Percentiles rank a stretch among this genome's conserved stretches.
phyloP scores from a whole-genome alignment of 768 basidiomycete species.

The Suillus brevipes region DNA sequence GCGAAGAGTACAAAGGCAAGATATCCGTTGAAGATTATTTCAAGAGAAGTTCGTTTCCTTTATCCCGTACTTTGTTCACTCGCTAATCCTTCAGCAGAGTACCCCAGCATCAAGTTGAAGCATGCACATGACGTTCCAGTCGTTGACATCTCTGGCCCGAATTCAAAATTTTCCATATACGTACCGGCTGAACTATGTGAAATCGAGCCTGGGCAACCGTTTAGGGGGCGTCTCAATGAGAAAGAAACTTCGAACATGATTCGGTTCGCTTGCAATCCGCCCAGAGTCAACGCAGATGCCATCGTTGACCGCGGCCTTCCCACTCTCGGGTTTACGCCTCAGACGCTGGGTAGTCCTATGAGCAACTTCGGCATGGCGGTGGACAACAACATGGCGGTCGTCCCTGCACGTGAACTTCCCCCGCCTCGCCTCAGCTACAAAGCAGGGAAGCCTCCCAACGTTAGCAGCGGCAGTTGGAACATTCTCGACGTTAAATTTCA shows the following conservation, averaged over 20 bases:
- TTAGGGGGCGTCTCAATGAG: conserved; percentile 60
- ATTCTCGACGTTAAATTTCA: conserved; percentile 73
- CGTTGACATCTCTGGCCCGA: conserved; percentile 49
- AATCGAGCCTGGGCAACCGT: conserved; percentile 59
- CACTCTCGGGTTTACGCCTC: conserved; percentile 49
- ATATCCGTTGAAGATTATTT: conserved; percentile 69
- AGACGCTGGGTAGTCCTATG: conserved; percentile 37
- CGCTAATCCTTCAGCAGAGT: conserved; percentile 44
- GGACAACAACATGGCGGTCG: conserved; percentile 54
- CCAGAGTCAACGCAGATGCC: conserved; percentile 53
- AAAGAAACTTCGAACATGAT: conserved; percentile 73
- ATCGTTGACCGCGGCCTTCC: conserved; percentile 63
- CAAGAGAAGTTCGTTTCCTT: conserved; percentile 48
- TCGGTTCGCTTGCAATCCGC: conserved; percentile 61
- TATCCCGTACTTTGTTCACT: conserved; percentile 6
- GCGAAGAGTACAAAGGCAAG: conserved; percentile 53
- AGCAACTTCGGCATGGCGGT: conserved; percentile 61
- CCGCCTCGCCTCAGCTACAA: conserved; percentile 61
- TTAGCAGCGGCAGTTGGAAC: conserved; percentile 73
- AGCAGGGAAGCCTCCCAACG: conserved; percentile 40
- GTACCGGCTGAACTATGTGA: conserved; percentile 74
- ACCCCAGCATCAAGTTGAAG: conserved; percentile 48
- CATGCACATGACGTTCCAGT: conserved; percentile 51
- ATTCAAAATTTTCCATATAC: conserved; percentile 33
- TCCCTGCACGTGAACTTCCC: conserved; percentile 65